These are phyloP conservation scores for Pleurotus platypus DNA, from an alignment of 768 basidiomycete genomes.

Conservation along the genomic window DNA sequence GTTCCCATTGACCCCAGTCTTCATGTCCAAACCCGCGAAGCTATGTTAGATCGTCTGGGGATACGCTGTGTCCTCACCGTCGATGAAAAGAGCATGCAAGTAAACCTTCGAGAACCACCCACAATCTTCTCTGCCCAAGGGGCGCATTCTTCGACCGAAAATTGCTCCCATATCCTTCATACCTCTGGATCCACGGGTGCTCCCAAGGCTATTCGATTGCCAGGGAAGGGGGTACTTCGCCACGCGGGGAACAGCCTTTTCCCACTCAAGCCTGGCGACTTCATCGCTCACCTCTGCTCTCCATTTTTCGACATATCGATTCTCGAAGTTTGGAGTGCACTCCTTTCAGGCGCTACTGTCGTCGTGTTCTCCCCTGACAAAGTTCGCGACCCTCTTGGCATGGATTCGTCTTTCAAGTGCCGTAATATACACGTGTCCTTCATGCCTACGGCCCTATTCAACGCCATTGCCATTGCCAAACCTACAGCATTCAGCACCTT, in stretches of 20 bases:
- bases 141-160: background rate
- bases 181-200: constrained; percentile 7
- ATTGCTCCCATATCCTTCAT: constrained; percentile 1
- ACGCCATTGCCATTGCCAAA: background rate
- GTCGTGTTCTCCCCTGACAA: background rate
- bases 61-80: background rate
- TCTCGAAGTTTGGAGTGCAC: background rate
- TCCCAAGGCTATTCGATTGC: constrained; percentile 3
- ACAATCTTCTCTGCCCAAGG: background rate
- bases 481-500: background rate
- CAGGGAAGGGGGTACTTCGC: background rate
- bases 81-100: background rate
- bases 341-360: constrained; percentile 4
- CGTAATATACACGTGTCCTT: background rate
- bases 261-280: background rate
- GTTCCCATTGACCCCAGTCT: constrained; percentile 4
- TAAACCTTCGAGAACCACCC: background rate
- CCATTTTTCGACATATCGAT: constrained; percentile 1
- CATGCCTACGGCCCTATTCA: background rate
- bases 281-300: background rate
- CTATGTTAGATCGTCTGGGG: background rate
- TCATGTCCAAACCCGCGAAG: background rate
- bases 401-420: background rate
- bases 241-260: background rate
- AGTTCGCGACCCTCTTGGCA: background rate